Conservation (phyloP, 176 grass and related monocot genomes). For the Phoenix dactylifera region DNA sequence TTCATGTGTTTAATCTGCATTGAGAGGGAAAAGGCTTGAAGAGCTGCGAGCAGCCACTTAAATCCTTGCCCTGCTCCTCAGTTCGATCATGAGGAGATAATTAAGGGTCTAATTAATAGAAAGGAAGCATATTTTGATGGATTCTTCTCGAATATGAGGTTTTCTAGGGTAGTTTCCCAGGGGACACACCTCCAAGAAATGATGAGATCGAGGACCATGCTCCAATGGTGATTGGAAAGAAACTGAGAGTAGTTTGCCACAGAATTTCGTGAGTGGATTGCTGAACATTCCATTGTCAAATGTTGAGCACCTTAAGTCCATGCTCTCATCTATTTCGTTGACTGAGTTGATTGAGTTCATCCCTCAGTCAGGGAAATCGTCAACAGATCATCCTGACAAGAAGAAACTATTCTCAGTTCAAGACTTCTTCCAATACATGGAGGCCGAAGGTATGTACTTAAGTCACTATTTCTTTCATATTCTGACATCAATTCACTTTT, state of each 20-base stretch:
- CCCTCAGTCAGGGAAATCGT: constrained; percentile 38
- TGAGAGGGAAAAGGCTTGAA: constrained; percentile 31
- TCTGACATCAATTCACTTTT: too few relatives aligned
- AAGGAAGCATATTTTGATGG: constrained; percentile 79
- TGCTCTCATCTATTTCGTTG: constrained; percentile 56
- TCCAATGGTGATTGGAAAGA: constrained; percentile 10
- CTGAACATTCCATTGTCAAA: constrained; percentile 74
- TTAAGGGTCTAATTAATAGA: constrained; percentile 50
- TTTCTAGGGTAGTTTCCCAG: constrained; percentile 50
- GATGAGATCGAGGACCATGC: constrained; percentile 21
- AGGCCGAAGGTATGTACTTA: constrained; percentile 54
- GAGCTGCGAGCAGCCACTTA: constrained; percentile 4
- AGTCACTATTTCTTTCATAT: neutral
- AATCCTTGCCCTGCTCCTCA: constrained; percentile 3
- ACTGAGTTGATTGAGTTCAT: constrained; percentile 63
- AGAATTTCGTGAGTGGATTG: constrained; percentile 41
- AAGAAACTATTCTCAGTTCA: constrained; percentile 96
- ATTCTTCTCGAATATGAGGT: constrained; percentile 62
- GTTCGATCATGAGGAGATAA: constrained; percentile 24
- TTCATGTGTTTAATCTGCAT: constrained; percentile 32
- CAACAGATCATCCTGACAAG: constrained; percentile 72
- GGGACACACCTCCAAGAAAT: constrained; percentile 19
- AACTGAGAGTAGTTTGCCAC: constrained; percentile 25
- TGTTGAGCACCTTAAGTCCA: constrained; percentile 73
- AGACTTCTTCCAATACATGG: constrained; percentile 87